These are phyloP conservation scores for Aspergillus olivimuriae DNA, from an alignment of 495 filamentous ascomycete genomes.

Conservation along the genomic window DNA sequence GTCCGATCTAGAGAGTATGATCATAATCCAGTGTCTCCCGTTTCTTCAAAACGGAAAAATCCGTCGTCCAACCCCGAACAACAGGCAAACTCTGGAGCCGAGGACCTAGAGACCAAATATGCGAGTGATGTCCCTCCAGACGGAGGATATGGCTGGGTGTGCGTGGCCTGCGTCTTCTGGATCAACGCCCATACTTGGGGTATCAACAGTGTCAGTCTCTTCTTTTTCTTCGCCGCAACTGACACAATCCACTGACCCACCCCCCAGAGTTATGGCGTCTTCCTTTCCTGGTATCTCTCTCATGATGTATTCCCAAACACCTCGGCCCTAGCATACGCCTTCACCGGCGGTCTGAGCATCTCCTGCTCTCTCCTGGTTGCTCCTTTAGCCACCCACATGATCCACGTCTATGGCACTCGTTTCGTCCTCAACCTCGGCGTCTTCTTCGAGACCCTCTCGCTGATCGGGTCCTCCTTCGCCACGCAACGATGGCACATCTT, in stretches of 20 bases:
- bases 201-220: slow-evolving; percentile 40
- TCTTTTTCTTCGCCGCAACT: background rate
- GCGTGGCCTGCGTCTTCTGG: slow-evolving; percentile 42
- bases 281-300: slow-evolving; percentile 63
- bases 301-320: slow-evolving; percentile 52
- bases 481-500: slow-evolving; percentile 66
- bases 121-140: slow-evolving; percentile 40
- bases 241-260: slow-evolving; percentile 5
- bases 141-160: slow-evolving; percentile 53
- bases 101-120: slow-evolving; percentile 24
- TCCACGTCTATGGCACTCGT: slow-evolving; percentile 47
- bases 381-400: slow-evolving; percentile 56
- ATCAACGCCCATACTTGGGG: slow-evolving; percentile 55
- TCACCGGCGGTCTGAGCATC: slow-evolving; percentile 66
- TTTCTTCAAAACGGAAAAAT: slow-evolving; percentile 5
- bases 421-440: slow-evolving; percentile 54
- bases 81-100: background rate
- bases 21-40: slow-evolving; percentile 5
- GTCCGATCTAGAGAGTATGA: slow-evolving; percentile 27
- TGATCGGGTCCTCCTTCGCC: slow-evolving; percentile 64
- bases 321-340: slow-evolving; percentile 58
- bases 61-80: slow-evolving; percentile 7
- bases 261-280: slow-evolving; percentile 56
- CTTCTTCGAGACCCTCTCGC: slow-evolving; percentile 51
- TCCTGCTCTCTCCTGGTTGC: slow-evolving; percentile 58